Conservation (phyloP, 192 early-diverging fungal species). For the Coemansia erecta region DNA sequence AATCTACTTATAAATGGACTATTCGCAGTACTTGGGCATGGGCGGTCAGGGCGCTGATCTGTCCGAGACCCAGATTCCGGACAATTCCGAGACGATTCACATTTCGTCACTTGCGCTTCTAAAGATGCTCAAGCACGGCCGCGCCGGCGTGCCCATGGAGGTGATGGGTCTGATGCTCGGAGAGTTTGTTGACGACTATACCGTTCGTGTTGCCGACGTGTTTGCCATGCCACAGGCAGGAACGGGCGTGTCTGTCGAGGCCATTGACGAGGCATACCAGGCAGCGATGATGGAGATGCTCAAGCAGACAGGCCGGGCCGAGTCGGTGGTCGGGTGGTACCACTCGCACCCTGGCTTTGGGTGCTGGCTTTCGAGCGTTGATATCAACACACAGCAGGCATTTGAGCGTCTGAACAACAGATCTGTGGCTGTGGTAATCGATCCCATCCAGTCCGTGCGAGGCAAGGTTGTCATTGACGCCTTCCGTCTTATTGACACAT, state of each 20-base stretch:
- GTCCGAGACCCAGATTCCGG: constrained; percentile 50
- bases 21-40: constrained; percentile 37
- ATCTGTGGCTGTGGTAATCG: constrained; percentile 97
- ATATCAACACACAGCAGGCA: constrained; percentile 98
- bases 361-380: constrained; percentile 99
- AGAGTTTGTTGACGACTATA: constrained; percentile 99
- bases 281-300: constrained; percentile 99
- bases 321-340: constrained; percentile 99
- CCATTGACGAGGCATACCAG: constrained; percentile 99
- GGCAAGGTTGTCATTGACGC: constrained; percentile 99
- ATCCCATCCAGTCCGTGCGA: constrained; percentile 99
- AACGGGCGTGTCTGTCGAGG: constrained; percentile 98
- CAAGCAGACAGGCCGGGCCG: constrained; percentile 97
- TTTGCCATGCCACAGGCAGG: constrained; percentile 99
- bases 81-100: constrained; percentile 98
- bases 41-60: constrained; percentile 42
- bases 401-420: constrained; percentile 93
- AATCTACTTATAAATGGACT: constrained; percentile 34
- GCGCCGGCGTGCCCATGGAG: constrained; percentile 98
- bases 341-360: constrained; percentile 99
- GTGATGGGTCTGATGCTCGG: constrained; percentile 99
- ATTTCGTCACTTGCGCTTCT: constrained; percentile 97
- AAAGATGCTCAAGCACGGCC: constrained; percentile 95
- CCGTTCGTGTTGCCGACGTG: constrained; percentile 97
- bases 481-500: constrained; percentile 94